Base-by-base conservation (phyloP, 805 yeast species). In the Teunomyces stri region DNA sequence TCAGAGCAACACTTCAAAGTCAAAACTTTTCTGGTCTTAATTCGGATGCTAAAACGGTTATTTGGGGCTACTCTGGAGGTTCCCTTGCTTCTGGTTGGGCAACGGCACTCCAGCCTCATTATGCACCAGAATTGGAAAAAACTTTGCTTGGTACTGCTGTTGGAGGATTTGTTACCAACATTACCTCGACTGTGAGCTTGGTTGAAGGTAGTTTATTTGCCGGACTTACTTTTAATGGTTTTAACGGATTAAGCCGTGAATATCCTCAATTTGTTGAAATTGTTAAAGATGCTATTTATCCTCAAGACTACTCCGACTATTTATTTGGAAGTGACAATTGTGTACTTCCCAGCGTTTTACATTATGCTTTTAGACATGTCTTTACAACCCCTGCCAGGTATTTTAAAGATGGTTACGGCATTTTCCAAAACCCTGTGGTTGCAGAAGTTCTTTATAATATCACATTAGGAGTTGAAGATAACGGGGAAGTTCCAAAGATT, bases 151-250 rank as follows among this genome's bases (percentile, higher is more conserved):
- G 72, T 12, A 69, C 58, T 6, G 68, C 69, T 3, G 20, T 66
- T 11, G 74, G 74, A 5, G 74, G 74, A 5, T 58, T 66, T 55
- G 67, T 62, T 9, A 59, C 68, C 20, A 65, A 68, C 43, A 49
- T 67, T 16, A 61, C 67, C 6, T 58, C 55, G 18, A 57, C 66
- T 2, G 57, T 60, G 1, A 51, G 42, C 10, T 51, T 53, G 5
- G 52, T 58, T 13, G 66, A 63, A 28, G 66, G 68, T 2, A 51
- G 55, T 4, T 6, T 54, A 1, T 60, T 57, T 25, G 60, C 69
- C 5, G 73, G 71, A 2, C 54, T 69, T 20, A 57, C 57, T 18
- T 60, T 66, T 4, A 43, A 46, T 36, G 70, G 65, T 2, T 46
- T 70, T 11, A 51, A 54, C 22, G 74, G 75, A 2, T 56, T 69